Conservation (phyloP, 768 basidiomycete species). For the Hygrocybe coccinea region DNA sequence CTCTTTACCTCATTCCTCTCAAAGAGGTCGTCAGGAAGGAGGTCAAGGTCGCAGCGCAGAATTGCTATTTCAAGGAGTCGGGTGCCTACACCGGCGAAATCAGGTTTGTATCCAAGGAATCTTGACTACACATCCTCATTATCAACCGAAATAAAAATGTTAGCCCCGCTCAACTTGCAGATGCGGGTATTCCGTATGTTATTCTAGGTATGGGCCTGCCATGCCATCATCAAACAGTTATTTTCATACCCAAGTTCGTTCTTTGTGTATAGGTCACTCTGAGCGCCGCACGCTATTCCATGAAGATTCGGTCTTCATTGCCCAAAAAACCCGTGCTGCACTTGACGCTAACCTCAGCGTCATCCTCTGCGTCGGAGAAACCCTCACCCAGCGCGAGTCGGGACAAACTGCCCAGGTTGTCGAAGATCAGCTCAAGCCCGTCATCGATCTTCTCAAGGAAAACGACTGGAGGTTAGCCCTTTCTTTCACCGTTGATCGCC, state of each 20-base stretch:
- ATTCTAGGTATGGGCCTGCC: conserved; percentile 62
- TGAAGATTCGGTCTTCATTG: conserved; percentile 79
- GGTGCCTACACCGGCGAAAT: conserved; percentile 98
- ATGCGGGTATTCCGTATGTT: conserved; percentile 85
- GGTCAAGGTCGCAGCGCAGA: conserved; percentile 84
- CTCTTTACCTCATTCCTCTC: conserved; percentile 79
- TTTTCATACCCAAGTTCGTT: conserved; percentile 3
- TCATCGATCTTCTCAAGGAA: conserved; percentile 54
- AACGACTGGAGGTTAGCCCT: conserved; percentile 72
- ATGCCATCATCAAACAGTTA: conserved; percentile 1
- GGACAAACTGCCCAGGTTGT: conserved; percentile 75
- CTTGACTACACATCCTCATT: too few relatives aligned
- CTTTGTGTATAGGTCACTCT: conserved; percentile 66
- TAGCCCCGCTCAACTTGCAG: conserved; percentile 78
- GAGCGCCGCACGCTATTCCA: conserved; percentile 92
- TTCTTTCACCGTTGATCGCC: not conserved
- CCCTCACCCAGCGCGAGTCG: conserved; percentile 79
- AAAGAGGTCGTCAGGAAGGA: conserved; percentile 57
- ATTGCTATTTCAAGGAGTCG: conserved; percentile 74
- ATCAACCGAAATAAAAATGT: too few relatives aligned
- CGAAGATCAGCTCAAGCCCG: conserved; percentile 75
- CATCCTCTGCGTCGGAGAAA: conserved; percentile 96
- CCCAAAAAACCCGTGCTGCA: conserved; percentile 81
- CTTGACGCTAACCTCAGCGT: conserved; percentile 72
- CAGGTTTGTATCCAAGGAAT: conserved; percentile 47